A percentile compares a stretch with the other conserved stretches of the same genome.
Evolutionary conservation across 1,139 yeast genomes (phyloP).

Genomic region (Kodamaea sp.): DNA sequence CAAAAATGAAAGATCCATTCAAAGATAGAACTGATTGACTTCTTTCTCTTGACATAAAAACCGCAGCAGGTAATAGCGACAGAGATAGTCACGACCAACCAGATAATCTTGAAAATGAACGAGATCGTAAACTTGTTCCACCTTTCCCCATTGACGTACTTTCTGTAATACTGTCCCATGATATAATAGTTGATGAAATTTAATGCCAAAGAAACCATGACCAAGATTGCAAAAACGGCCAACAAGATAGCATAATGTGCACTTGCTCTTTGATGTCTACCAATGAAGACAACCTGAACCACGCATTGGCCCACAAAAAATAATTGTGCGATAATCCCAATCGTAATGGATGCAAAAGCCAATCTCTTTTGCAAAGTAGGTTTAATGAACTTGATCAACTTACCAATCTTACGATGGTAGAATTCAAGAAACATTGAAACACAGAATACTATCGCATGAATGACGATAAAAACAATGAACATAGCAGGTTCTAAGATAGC

Average conservation of each 20-base stretch:
- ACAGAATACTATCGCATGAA: constrained; percentile 29
- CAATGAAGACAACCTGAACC: constrained; percentile 24
- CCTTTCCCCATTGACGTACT: constrained; percentile 32
- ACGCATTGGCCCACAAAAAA: constrained; percentile 28
- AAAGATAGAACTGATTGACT: constrained; percentile 25
- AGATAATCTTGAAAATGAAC: constrained; percentile 30
- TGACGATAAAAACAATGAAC: constrained; percentile 24
- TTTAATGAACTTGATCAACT: constrained; percentile 30
- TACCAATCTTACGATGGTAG: constrained; percentile 34
- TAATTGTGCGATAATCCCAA: constrained; percentile 28
- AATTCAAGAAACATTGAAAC: constrained; percentile 30
- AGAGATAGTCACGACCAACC: constrained; percentile 31
- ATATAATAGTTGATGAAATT: constrained; percentile 33
- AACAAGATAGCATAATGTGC: constrained; percentile 28
- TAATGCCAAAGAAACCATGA: constrained; percentile 20
- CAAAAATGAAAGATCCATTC: constrained; percentile 42
- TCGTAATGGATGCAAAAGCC: constrained; percentile 27
- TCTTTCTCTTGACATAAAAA: constrained; percentile 22
- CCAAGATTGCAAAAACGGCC: constrained; percentile 29
- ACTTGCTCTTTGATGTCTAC: constrained; percentile 17
- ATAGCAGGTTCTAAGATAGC: constrained; percentile 28
- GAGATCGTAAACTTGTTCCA: constrained; percentile 37
- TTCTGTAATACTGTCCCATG: constrained; percentile 33
- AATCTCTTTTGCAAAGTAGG: constrained; percentile 28
- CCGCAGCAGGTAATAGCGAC: constrained; percentile 31